Base-by-base conservation (phyloP, 768 basidiomycete species). In the Termitomyces sp. region DNA sequence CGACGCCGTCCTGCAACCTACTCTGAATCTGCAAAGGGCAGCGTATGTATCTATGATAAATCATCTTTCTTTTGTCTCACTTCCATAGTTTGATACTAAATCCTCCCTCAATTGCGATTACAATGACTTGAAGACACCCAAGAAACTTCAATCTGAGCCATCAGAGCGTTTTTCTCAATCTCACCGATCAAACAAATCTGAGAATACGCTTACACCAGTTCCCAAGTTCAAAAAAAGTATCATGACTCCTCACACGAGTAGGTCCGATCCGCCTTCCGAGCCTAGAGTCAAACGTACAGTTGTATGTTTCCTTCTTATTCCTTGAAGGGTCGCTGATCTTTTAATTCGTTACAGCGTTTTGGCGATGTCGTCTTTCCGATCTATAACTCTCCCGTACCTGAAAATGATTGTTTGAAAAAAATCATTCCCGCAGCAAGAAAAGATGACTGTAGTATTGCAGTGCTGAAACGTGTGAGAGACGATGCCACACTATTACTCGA, bases 311-410 rank as follows among this genome's bases (percentile, higher is more conserved):
- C 27, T 6, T 30, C 0, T 22, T 39, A 13, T 16, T 8, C 4
- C 12, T 30, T n/a, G 12, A 36, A 45, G 7, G 11, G 6, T 18
- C 27, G 30, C 31, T 20, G 18, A 53, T 30, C 30, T 50, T 13
- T 54, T 31, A 8, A 33, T 44, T 30, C 11, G 27, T 36, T 52
- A 6, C 33, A 59, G 61, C 24, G n/a, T 33, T 51, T 49, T 8
- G 47, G 48, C 16, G 61, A 54, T 8, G 57, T 61, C 7, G 37
- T n/a, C 8, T 58, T 58, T 24, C 51, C 50, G 30, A 27, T 44
- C 33, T 6, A n/a, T 11, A 5, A 12, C 16, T 15, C 31, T 20
- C 24, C 18, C 22, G 22, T 39, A 11, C 11, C 11, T 12, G 8
- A n/a, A 11, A n/a, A 33, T 22, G 1, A 45, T 37, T 22, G 22